Base-by-base conservation (phyloP, 768 basidiomycete genomes). In the Lentinula lateritia region DNA sequence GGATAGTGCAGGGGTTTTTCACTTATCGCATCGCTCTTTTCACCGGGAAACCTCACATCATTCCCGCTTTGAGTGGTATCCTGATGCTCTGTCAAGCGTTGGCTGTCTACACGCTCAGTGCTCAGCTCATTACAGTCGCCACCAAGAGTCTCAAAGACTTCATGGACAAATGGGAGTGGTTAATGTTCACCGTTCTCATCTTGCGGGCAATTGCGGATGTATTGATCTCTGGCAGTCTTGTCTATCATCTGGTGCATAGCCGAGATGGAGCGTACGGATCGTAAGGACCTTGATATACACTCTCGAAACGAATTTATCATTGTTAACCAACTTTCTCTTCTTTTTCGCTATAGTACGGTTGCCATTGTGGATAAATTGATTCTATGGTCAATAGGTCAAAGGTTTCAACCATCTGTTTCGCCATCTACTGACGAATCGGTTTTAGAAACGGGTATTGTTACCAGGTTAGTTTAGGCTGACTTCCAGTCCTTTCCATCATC, bases 161-260 rank as follows among this genome's bases (percentile, higher is more conserved):
- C 38, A 28, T 38, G 38, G 39, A 36, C 5, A 41, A 56, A 56
- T 56, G 54, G 54, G 38, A 41, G 8, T 56, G 54, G 54, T 41
- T 56, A 16, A 56, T 56, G 23, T 41, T 43, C 42, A 56, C 54
- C n/a, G 23, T 39, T 5, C 54, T 56, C 23, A 38, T 36, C 7
- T n/a, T 56, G 54, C 32, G 54, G 20, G 54, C 54, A 16, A 28
- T 43, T n/a, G 54, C 54, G 42, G 54, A 56, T 15, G 38, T 56
- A 15, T 9, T 41, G 20, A 43, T 56, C 20, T 38, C 54, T 56
- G 54, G 54, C 20, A 56, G 34, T n/a, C 12, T 56, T 6, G 54
- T 56, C 2, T 56, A 43, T 15, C 38, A 56, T 43, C 42, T 56
- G 7, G 13, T 34, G 6, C 20, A 10, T 42, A 13, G 42, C 10